phyloP scores from a whole-genome alignment of 768 basidiomycete species.

The Tylopilus balloui region DNA sequence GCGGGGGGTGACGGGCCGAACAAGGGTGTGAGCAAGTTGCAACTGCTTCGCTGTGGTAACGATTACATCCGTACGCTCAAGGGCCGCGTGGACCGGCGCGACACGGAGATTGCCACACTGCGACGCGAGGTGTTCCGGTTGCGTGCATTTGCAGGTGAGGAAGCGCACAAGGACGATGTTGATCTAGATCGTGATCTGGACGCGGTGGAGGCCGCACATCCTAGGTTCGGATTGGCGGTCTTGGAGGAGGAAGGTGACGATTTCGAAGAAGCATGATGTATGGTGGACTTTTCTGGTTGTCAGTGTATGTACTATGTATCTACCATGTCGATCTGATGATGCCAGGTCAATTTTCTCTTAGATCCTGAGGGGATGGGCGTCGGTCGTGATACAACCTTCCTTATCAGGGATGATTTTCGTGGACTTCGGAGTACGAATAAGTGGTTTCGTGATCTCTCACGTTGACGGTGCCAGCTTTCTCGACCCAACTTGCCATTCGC shows the following conservation, averaged over 20 bases:
- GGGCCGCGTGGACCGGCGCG: slow-evolving; percentile 71
- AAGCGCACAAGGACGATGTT: slow-evolving; percentile 18
- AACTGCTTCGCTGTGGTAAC: slow-evolving; percentile 86
- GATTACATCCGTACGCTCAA: slow-evolving; percentile 79
- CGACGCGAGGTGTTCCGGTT: slow-evolving; percentile 63
- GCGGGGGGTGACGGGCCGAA: slow-evolving; percentile 88
- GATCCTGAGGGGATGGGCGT: too few relatives aligned
- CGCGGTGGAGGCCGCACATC: slow-evolving; percentile 21
- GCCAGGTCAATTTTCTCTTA: neutral
- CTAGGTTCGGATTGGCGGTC: slow-evolving; percentile 18
- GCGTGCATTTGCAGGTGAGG: slow-evolving; percentile 34
- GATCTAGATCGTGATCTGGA: slow-evolving; percentile 31
- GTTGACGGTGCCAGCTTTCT: neutral
- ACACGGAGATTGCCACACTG: slow-evolving; percentile 68
- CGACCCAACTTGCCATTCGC: neutral
- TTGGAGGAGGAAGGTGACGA: slow-evolving; percentile 36
- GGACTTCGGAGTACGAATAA: slow-evolving; percentile 23
- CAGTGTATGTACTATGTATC: slow-evolving; percentile 6
- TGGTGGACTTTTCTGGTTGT: neutral
- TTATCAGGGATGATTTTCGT: slow-evolving; percentile 26
- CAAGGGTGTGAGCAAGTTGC: slow-evolving; percentile 90
- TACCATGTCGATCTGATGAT: slow-evolving; percentile 10
- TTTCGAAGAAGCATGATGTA: slow-evolving; percentile 17
- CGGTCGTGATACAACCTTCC: slow-evolving; percentile 10
- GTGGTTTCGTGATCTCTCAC: neutral